Evolutionary conservation across 148 eudicot species (phyloP), one percentile per base, ranked within the genome.

Genomic region (Silene uniflora): DNA sequence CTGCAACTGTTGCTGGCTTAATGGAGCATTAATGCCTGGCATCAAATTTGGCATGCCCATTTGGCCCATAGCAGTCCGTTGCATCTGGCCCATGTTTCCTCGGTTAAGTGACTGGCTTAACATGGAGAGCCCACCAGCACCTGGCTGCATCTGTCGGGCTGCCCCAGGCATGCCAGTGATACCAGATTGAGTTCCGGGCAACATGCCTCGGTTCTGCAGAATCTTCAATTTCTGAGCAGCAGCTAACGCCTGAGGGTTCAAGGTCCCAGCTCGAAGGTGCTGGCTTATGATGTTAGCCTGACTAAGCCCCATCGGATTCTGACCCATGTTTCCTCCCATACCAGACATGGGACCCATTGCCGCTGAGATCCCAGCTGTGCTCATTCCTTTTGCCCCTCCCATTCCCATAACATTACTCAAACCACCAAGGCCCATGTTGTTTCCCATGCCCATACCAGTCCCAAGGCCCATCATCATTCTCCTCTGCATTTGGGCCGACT

Each of bases 401-500:
- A 91, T 85, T 54, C 90, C 90, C 88, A 86, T 86, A 52, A 86
- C 92, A 83, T 85, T 89, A 44, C 88, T 82, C 64, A 94, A 75
- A 22, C 90, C 93, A 62, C 90, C 91, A 76, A 89, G 89, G 63
- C 97, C 98, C 89, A 91, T 85, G 75, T 86, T 90, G 76, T 82
- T 91, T 27, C 85, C 97, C 88, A 86, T 86, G 72, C 91, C 87
- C 75, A 85, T 84, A 69, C 84, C 80, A 2, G 79, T 68, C 67
- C 97, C 98, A 27, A 90, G 89, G 63, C 93, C 90, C 88, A 88
- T 83, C 93, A 94, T 86, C 91, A 92, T 87, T 81, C 90, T 92
- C 76, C 97, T 88, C 81, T 87, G 96, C 85, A 52, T 52, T 52
- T 52, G 56, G 56, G 80, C 27, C 25, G 79, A 76, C 49, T 83